Conservation (phyloP, 1,284 basidiomycete species). For the Golubevia sp. region DNA sequence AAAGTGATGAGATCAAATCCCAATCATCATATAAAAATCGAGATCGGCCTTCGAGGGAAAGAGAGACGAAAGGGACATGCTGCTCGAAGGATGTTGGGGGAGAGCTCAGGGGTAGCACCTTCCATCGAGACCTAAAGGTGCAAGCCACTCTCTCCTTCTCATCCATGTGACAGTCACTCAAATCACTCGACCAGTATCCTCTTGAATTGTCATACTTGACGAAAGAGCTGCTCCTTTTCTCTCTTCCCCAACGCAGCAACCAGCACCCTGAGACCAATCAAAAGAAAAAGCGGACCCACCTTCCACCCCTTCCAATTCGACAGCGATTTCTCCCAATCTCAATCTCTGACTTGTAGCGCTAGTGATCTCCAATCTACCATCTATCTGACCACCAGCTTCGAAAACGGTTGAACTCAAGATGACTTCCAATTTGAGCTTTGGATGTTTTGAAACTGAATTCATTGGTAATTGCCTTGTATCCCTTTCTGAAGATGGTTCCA, state of each 20-base stretch:
- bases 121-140: no score
- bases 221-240: not conserved
- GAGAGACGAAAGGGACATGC: not conserved
- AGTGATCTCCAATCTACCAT: slow-evolving; percentile 47
- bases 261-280: not conserved
- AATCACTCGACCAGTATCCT: no score
- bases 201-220: no score
- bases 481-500: slow-evolving; percentile 16
- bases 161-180: no score
- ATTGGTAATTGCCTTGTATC: slow-evolving; percentile 30
- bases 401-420: slow-evolving; percentile 33
- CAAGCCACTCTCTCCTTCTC: slow-evolving; percentile 1
- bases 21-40: no score
- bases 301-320: slow-evolving; percentile 41
- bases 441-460: slow-evolving; percentile 48
- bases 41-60: no score
- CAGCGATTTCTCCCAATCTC: slow-evolving; percentile 43
- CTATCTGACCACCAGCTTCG: slow-evolving; percentile 36
- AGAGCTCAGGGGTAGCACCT: no score
- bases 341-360: slow-evolving; percentile 42
- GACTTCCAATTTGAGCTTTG: slow-evolving; percentile 43
- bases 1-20: no score
- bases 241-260: not conserved
- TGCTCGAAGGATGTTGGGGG: not conserved
- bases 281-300: no score